A percentile compares a stretch with the other conserved stretches of the same genome.
These are phyloP conservation scores for Fremontodendron californicum DNA, from an alignment of 345 rosid species.

Conservation along the genomic window DNA sequence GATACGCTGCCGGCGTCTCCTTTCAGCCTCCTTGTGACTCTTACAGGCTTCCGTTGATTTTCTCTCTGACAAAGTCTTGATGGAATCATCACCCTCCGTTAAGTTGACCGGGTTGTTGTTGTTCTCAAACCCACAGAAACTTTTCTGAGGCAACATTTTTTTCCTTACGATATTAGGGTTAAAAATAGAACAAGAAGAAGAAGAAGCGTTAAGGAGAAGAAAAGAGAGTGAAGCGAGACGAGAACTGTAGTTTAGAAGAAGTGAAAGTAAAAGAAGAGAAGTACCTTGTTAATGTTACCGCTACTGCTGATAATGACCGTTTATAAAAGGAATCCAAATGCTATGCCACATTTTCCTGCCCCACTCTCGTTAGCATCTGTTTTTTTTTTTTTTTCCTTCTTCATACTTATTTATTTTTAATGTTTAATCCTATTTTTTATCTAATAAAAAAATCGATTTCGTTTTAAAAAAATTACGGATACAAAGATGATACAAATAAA, in stretches of 20 bases:
- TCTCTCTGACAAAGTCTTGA: constrained; percentile 17
- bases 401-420: no score
- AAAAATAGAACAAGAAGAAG: not conserved
- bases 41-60: constrained; percentile 29
- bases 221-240: not conserved
- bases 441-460: no score
- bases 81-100: constrained; percentile 24
- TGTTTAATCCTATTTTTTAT: no score
- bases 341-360: no score
- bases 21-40: constrained; percentile 55
- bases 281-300: not conserved
- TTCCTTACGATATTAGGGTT: not conserved
- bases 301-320: not conserved
- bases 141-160: constrained; percentile 29
- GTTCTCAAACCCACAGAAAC: not conserved
- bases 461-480: no score
- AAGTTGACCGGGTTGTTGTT: constrained; percentile 6
- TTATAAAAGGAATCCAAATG: constrained; percentile 20
- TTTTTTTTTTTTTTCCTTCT: no score
- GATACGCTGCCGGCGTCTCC: constrained; percentile 59
- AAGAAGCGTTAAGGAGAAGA: no score
- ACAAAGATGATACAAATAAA: no score
- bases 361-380: no score
- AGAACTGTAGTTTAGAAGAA: not conserved
- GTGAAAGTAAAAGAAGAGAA: not conserved